Percentiles rank a stretch among this genome's conserved stretches.
Evolutionary conservation across 768 basidiomycete genomes (phyloP).

Genomic region (Ephemerocybe angulata): DNA sequence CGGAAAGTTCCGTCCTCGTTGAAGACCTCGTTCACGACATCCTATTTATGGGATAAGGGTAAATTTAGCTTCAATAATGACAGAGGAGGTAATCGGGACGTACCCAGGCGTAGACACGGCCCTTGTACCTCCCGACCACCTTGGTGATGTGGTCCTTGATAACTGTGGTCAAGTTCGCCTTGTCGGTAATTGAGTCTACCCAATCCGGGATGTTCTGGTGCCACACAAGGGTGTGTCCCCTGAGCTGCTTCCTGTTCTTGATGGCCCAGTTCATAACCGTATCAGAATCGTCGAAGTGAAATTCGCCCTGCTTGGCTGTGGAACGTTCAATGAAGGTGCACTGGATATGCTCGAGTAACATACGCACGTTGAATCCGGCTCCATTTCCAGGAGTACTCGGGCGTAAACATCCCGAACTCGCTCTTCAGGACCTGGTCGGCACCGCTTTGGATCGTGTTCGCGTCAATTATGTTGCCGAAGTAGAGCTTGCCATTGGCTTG

Average conservation of each 20-base stretch:
- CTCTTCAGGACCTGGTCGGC: conserved; percentile 28
- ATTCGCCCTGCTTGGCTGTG: no score
- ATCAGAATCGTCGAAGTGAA: no score
- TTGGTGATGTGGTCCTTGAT: conserved; percentile 37
- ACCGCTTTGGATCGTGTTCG: conserved; percentile 30
- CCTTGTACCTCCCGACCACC: conserved; percentile 35
- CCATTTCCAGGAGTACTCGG: conserved; percentile 35
- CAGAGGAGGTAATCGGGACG: no score
- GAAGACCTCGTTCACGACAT: conserved; percentile 33
- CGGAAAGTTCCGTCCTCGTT: conserved; percentile 40
- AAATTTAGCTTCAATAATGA: no score
- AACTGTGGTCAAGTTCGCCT: conserved; percentile 27
- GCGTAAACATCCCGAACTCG: conserved; percentile 39
- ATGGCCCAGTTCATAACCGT: conserved; percentile 39
- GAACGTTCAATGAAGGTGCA: no score
- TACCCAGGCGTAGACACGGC: conserved; percentile 30
- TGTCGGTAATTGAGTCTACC: conserved; percentile 26
- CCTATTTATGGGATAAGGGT: no score
- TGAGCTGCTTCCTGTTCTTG: conserved; percentile 35
- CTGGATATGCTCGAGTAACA: background rate
- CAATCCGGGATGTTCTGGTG: conserved; percentile 31
- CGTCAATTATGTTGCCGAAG: conserved; percentile 24
- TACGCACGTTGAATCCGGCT: conserved; percentile 40
- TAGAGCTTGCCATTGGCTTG: conserved; percentile 31
- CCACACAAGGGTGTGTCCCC: conserved; percentile 37